Evolutionary conservation across 192 early-diverging fungal genomes (phyloP), one percentile per base, ranked within the genome.

Genomic region (Backusella psychrophila): DNA sequence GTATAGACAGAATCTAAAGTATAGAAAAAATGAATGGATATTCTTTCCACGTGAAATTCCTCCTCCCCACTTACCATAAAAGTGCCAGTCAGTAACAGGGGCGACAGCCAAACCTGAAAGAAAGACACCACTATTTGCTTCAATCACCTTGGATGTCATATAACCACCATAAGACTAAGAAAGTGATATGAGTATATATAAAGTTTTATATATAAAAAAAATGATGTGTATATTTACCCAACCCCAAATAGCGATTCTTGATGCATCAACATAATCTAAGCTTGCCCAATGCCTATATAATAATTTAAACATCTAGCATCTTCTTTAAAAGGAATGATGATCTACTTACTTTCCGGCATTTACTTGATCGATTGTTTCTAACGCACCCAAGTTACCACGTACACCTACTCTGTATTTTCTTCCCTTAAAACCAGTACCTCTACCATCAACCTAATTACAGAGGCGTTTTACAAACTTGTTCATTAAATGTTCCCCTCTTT

Each of bases 181-280:
- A 35, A 12, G 14, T 15, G 33, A 1, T 33, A 63, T 63, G 23
- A 2, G 23, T 8, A 33, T 33, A 33, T 63, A 26, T 53, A 53
- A 53, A 63, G 23, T 29, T 29, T 12, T 3, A 49, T 42, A 72
- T 3, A n/a, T n/a, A n/a, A n/a, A 35, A 71, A 71, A 72, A 23
- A 52, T 23, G 29, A 38, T n/a, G 17, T 49, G n/a, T 44, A n/a
- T n/a, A 21, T n/a, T 15, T 85, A 89, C 88, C 94, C 98, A 99
- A 21, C 98, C 98, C 98, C 98, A 99, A 66, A 99, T 93, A 5
- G 93, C 98, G n/a, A 98, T 88, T 70, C 90, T 84, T 19, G 84
- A 83, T 11, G 86, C 79, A 82, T 99, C 96, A 70, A 98, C 91
- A 83, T 94, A 99, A 4, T 90, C 75, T 78, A 90, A 72, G 11